These are phyloP conservation scores for Lecanicillium sp. DNA, from an alignment of 2,329 filamentous ascomycete species.

Conservation along the genomic window DNA sequence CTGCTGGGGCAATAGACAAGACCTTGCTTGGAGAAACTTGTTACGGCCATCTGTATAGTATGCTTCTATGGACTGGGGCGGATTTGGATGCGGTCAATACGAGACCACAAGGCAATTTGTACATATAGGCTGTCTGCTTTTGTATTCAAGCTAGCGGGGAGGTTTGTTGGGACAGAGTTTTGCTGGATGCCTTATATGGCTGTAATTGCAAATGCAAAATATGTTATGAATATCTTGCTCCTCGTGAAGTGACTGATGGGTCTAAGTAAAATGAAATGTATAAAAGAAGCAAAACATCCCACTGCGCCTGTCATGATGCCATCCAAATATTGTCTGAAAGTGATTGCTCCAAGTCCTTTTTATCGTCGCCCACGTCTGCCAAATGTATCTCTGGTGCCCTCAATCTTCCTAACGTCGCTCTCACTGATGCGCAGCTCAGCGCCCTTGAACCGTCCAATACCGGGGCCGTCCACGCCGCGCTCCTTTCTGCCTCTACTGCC, in stretches of 20 bases:
- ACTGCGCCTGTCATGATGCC: not conserved
- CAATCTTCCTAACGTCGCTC: slow-evolving; percentile 67
- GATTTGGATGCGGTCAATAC: slow-evolving; percentile 1
- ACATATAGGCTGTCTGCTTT: slow-evolving; percentile 5
- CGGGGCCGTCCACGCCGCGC: slow-evolving; percentile 67
- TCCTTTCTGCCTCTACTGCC: slow-evolving; percentile 39
- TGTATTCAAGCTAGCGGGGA: slow-evolving; percentile 4
- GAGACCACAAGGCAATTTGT: slow-evolving; percentile 10
- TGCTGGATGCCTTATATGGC: slow-evolving; percentile 5
- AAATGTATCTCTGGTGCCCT: slow-evolving; percentile 44
- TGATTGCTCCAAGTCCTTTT: slow-evolving; percentile 10
- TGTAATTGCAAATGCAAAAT: slow-evolving; percentile 10
- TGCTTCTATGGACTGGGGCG: not conserved
- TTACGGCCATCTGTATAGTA: slow-evolving; percentile 8
- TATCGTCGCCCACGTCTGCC: slow-evolving; percentile 23
- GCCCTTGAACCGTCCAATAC: slow-evolving; percentile 72
- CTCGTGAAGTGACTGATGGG: too few species aligned
- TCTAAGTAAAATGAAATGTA: too few species aligned
- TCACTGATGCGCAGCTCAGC: slow-evolving; percentile 75
- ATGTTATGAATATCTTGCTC: not conserved
- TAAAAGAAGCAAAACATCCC: not conserved
- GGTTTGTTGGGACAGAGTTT: not conserved
- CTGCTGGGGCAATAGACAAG: slow-evolving; percentile 4
- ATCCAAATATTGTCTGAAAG: not conserved
- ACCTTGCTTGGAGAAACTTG: not conserved